Evolutionary conservation across 305 asterid genomes (phyloP), one percentile per base, ranked within the genome.

Genomic region (Striga hermonthica): DNA sequence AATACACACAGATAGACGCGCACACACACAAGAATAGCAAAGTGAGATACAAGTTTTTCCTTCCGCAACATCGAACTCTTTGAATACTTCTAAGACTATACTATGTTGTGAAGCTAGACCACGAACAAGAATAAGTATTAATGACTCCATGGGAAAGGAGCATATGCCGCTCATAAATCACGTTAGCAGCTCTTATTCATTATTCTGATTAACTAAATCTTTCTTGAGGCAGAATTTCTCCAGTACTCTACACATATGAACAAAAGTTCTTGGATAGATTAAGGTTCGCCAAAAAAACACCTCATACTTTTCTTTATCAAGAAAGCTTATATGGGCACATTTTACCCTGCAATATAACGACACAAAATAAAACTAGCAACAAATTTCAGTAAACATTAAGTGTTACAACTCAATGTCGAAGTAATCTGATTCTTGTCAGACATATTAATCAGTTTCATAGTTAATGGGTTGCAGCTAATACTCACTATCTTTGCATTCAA

Each of bases 101-200:
- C 57, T 41, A 7, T 52, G 58, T 47, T 31, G 22, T 60, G 36
- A 49, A 66, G 68, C 55, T 66, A 40, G 58, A 35, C n/a, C 69
- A 44, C 34, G 16, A 70, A 31, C 55, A 3, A 5, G 38, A 45
- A 14, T 56, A 9, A n/a, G n/a, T n/a, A n/a, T 39, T 22, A 49
- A 12, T 13, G 34, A 59, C 37, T 9, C 5, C 37, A 13, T 5
- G 40, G 31, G 4, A 55, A 76, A 59, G 57, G 40, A 31, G 22
- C 50, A 48, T 11, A 34, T 11, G 58, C 14, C 56, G 47, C 56
- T 38, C 47, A 66, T 50, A 41, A 45, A 64, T 43, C 37, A 67
- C 5, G 50, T 55, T 71, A 49, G 64, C 66, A 68, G 62, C 63
- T 74, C 67, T 56, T 39, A 50, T 65, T 50, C 14, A 39, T 41